phyloP scores from a whole-genome alignment of 2,329 filamentous ascomycete genomes.

The Aspergillus aculeatus region DNA sequence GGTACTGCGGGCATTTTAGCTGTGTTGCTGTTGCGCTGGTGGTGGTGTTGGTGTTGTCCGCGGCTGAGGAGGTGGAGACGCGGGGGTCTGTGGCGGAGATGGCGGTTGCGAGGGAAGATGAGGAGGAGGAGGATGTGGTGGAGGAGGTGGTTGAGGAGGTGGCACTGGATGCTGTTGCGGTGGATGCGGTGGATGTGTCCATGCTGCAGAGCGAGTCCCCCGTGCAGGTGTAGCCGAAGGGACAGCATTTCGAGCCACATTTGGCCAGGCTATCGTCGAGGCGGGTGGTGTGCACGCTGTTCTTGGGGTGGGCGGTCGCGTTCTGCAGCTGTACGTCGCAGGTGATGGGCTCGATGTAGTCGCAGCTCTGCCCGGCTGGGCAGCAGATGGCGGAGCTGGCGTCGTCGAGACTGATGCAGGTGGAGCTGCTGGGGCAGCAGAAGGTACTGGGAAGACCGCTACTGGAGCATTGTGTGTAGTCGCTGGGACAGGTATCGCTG shows the following conservation, averaged over 20 bases:
- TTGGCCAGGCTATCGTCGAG: constrained; percentile 40
- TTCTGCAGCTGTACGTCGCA: constrained; percentile 47
- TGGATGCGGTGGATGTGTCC: constrained; percentile 24
- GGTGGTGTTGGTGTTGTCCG: constrained; percentile 4
- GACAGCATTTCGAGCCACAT: constrained; percentile 47
- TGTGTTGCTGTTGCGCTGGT: constrained; percentile 4
- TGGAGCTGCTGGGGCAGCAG: constrained; percentile 43
- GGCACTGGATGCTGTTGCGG: constrained; percentile 13
- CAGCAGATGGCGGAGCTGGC: constrained; percentile 48
- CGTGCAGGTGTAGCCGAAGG: constrained; percentile 48
- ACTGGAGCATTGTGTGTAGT: constrained; percentile 37
- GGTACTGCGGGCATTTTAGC: constrained; percentile 38
- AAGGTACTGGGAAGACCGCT: constrained; percentile 42
- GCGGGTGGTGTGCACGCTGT: constrained; percentile 43
- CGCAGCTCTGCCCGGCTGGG: constrained; percentile 42
- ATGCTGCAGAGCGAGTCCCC: constrained; percentile 30
- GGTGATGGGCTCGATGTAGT: constrained; percentile 42
- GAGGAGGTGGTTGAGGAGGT: constrained; percentile 10
- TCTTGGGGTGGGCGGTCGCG: constrained; percentile 36
- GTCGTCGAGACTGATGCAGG: constrained; percentile 44
- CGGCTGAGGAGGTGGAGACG: constrained; percentile 14
- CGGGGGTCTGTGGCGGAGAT: constrained; percentile 1
- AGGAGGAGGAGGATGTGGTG: constrained; percentile 20
- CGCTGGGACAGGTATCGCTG: constrained; percentile 31
- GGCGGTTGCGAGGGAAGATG: neutral